Conservation (phyloP, 306 rosid species). For the Cucurbita argyrosperma region DNA sequence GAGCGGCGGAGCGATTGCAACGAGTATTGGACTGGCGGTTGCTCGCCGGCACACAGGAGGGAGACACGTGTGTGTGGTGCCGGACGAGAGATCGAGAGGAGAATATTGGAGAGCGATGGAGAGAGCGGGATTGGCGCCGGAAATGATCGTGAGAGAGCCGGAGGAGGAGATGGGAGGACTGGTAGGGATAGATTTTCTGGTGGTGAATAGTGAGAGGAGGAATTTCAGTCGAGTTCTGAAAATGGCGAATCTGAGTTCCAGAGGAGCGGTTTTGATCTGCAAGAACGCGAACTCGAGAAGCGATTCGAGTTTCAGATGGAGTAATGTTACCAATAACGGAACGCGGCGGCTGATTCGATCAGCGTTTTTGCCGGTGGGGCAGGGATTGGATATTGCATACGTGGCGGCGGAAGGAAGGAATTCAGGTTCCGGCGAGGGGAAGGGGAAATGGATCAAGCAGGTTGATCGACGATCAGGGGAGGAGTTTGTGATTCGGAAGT, state of each 20-base stretch:
- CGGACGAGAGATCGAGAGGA: slow-evolving; percentile 48
- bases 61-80: slow-evolving; percentile 68
- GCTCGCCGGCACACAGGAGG: slow-evolving; percentile 65
- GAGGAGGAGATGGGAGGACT: slow-evolving; percentile 49
- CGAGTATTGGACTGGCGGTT: slow-evolving; percentile 58
- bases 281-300: slow-evolving; percentile 48
- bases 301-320: slow-evolving; percentile 41
- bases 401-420: slow-evolving; percentile 31
- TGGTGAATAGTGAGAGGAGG: slow-evolving; percentile 49
- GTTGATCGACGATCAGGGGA: slow-evolving; percentile 82
- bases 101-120: slow-evolving; percentile 44
- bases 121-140: slow-evolving; percentile 28
- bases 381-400: slow-evolving; percentile 71
- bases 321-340: slow-evolving; percentile 31
- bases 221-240: slow-evolving; percentile 40
- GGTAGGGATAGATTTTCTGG: slow-evolving; percentile 55
- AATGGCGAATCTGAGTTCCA: slow-evolving; percentile 47
- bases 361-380: slow-evolving; percentile 83
- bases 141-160: slow-evolving; percentile 57
- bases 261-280: slow-evolving; percentile 69
- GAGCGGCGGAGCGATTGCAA: slow-evolving; percentile 47
- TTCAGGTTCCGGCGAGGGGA: slow-evolving; percentile 12
- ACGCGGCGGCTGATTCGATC: slow-evolving; percentile 49
- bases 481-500: slow-evolving; percentile 52
- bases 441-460: slow-evolving; percentile 57